Evolutionary conservation across 495 filamentous ascomycete genomes (phyloP).

Genomic region (Choiromyces venosus): DNA sequence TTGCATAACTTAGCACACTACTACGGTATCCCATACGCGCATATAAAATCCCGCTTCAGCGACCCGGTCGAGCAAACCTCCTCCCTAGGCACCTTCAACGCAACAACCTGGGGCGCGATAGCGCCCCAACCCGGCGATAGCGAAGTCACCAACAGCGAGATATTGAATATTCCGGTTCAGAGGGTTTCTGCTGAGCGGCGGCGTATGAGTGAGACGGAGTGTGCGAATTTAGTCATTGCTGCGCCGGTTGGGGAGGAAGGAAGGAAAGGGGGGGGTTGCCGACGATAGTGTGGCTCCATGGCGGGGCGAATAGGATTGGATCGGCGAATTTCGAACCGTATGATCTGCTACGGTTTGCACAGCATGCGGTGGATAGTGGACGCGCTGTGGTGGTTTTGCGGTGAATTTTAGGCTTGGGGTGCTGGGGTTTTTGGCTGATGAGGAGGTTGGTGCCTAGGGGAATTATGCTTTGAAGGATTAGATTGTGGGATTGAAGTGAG

Average conservation of each 20-base stretch:
- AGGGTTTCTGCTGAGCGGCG: neutral
- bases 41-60: slow-evolving; percentile 13
- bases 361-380: slow-evolving; percentile 3
- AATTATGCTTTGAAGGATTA: slow-evolving; percentile 27
- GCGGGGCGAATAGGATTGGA: slow-evolving; percentile 14
- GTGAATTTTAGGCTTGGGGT: slow-evolving; percentile 12
- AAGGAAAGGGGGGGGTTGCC: slow-evolving; percentile 11
- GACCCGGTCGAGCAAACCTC: slow-evolving; percentile 7
- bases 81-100: slow-evolving; percentile 8
- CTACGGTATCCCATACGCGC: slow-evolving; percentile 23
- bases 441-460: slow-evolving; percentile 6
- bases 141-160: slow-evolving; percentile 6
- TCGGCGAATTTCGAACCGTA: slow-evolving; percentile 17
- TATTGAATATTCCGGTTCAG: slow-evolving; percentile 4
- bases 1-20: slow-evolving; percentile 16
- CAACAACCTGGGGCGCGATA: slow-evolving; percentile 26
- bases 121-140: slow-evolving; percentile 5
- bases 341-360: slow-evolving; percentile 19
- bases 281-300: slow-evolving; percentile 24
- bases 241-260: neutral
- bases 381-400: slow-evolving; percentile 13
- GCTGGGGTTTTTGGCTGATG: slow-evolving; percentile 6
- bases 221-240: slow-evolving; percentile 15
- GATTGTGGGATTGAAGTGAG: slow-evolving; percentile 16
- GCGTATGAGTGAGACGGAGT: slow-evolving; percentile 11